Conservation (phyloP, 352 stramenopile genomes). For the Phytophthora cryptogea region DNA sequence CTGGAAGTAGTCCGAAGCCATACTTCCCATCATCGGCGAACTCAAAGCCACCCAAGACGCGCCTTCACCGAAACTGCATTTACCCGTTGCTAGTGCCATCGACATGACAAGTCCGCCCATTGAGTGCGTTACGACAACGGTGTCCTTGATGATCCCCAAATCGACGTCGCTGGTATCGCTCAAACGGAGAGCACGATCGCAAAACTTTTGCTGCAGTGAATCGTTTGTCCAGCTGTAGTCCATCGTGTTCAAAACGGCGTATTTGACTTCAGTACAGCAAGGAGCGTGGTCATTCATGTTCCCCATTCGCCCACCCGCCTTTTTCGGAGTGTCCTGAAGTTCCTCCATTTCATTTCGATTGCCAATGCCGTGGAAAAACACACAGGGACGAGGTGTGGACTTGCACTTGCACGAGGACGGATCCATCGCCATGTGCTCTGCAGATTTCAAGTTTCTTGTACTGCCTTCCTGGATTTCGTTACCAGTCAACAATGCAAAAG, state of each 20-base stretch:
- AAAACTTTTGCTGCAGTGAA: conserved; percentile 3
- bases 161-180: neutral
- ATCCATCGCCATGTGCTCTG: conserved; percentile 2
- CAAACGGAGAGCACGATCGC: neutral
- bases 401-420: neutral
- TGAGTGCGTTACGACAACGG: neutral
- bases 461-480: neutral
- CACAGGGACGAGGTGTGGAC: neutral
- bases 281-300: conserved; percentile 1
- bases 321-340: conserved; percentile 3
- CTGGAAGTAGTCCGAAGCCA: neutral
- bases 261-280: conserved; percentile 9
- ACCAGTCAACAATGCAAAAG: conserved; percentile 7
- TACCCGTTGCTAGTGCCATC: neutral
- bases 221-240: conserved; percentile 7
- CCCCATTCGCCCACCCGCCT: neutral
- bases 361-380: neutral
- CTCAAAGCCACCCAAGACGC: neutral
- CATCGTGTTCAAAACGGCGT: conserved; percentile 2
- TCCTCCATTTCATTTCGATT: neutral
- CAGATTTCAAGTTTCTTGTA: neutral
- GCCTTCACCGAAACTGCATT: neutral
- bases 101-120: neutral
- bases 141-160: neutral
- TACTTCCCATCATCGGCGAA: neutral